phyloP scores from a whole-genome alignment of 2,329 filamentous ascomycete species.

The Calonectria pseudoturangicola region DNA sequence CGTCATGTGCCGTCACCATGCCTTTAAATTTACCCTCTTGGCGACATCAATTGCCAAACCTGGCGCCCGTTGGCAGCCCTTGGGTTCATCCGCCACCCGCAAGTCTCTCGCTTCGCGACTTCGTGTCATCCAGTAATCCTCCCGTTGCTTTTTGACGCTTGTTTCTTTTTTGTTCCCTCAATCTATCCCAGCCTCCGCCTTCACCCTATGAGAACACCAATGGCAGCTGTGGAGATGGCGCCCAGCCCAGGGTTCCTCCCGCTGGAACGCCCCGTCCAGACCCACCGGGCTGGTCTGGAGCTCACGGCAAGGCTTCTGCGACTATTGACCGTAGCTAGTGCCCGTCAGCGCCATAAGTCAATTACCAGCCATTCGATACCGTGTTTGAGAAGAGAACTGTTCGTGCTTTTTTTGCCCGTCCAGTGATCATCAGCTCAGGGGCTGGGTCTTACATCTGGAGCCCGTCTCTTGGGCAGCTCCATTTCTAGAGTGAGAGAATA shows the following conservation, averaged over 20 bases:
- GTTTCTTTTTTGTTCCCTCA: constrained; percentile 11
- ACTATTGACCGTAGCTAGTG: constrained; percentile 46
- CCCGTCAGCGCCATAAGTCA: constrained; percentile 42
- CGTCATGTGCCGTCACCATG: too few relatives aligned
- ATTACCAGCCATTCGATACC: constrained; percentile 29
- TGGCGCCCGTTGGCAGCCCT: constrained; percentile 5
- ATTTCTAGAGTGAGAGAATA: constrained; percentile 30
- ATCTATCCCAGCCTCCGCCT: constrained; percentile 34
- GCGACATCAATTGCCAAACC: neutral
- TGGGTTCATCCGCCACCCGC: constrained; percentile 19
- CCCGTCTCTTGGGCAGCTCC: constrained; percentile 31
- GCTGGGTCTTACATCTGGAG: constrained; percentile 31
- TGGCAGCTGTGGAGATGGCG: constrained; percentile 52
- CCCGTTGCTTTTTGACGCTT: neutral
- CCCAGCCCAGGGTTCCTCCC: constrained; percentile 54
- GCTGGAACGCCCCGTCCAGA: constrained; percentile 52
- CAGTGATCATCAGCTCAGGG: constrained; percentile 42
- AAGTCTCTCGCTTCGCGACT: neutral
- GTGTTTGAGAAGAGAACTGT: constrained; percentile 35
- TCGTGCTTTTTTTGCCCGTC: constrained; percentile 39
- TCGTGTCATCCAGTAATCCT: neutral
- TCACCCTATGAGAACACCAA: constrained; percentile 36
- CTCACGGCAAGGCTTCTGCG: constrained; percentile 16
- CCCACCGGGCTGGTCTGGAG: constrained; percentile 44
- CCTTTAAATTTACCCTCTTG: neutral